Evolutionary conservation across 345 rosid species (phyloP).

Genomic region (Aquilaria malaccensis): DNA sequence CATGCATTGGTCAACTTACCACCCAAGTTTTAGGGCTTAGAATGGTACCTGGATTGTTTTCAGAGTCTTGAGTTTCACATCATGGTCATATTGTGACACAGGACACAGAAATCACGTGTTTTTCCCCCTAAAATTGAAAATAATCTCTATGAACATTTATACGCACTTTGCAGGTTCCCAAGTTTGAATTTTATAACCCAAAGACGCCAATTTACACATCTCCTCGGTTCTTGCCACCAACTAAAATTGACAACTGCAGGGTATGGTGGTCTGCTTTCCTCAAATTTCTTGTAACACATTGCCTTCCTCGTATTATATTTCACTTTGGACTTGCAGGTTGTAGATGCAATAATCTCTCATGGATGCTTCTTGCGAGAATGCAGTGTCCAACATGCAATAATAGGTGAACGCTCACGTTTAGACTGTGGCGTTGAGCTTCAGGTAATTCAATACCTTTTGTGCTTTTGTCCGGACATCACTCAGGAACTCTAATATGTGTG

Average conservation of each 20-base stretch:
- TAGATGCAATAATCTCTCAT: conserved; percentile 72
- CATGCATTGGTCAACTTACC: too few species aligned
- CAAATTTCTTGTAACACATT: neutral
- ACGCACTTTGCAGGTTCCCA: conserved; percentile 41
- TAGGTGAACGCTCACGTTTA: conserved; percentile 80
- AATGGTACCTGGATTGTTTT: too few species aligned
- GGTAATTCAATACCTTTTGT: conserved; percentile 23
- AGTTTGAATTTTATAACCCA: conserved; percentile 76
- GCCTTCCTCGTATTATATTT: conserved; percentile 7
- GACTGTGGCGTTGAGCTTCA: conserved; percentile 73
- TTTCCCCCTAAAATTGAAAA: neutral
- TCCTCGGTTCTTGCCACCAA: conserved; percentile 78
- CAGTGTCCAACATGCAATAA: conserved; percentile 49
- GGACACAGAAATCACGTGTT: too few species aligned
- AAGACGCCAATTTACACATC: conserved; percentile 80
- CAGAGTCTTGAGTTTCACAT: too few species aligned
- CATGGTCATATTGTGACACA: too few species aligned
- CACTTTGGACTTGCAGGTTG: conserved; percentile 34
- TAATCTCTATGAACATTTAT: neutral
- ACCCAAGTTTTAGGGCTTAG: too few species aligned
- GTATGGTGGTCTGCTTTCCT: conserved; percentile 26
- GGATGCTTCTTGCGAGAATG: conserved; percentile 92
- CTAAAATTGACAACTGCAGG: conserved; percentile 70
- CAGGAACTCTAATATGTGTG: too few species aligned
- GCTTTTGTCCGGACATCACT: neutral